Conservation (phyloP, 2,329 filamentous ascomycete species). For the Ophiocordyceps australis region DNA sequence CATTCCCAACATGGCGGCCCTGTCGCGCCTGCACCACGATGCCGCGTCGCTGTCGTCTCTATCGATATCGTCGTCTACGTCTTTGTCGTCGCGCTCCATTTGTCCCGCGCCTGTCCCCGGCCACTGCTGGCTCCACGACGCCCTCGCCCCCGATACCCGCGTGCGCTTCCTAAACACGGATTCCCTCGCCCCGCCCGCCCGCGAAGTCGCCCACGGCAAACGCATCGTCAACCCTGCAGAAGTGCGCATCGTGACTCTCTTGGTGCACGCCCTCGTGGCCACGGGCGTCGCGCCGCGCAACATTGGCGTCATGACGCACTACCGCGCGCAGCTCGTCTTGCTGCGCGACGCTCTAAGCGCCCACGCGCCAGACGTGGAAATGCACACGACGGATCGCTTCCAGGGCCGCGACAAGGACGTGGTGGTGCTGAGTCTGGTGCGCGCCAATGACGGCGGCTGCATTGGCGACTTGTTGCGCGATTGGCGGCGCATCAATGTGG, state of each 20-base stretch:
- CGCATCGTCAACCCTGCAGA: constrained; percentile 83
- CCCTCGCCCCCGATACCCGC: constrained; percentile 51
- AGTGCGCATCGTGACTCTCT: constrained; percentile 56
- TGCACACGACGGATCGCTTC: constrained; percentile 94
- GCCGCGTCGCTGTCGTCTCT: constrained; percentile 24
- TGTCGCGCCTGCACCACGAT: constrained; percentile 42
- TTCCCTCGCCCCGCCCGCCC: constrained; percentile 39
- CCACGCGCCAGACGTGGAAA: constrained; percentile 49
- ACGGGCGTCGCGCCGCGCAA: constrained; percentile 57
- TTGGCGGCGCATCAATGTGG: constrained; percentile 88
- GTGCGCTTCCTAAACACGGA: constrained; percentile 89
- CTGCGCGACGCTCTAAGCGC: constrained; percentile 54
- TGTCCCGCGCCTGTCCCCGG: constrained; percentile 31
- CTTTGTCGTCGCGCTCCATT: constrained; percentile 24
- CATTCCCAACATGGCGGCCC: constrained; percentile 45
- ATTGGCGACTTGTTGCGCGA: constrained; percentile 90
- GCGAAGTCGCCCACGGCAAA: constrained; percentile 62
- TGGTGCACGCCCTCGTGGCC: constrained; percentile 62
- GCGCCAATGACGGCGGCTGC: constrained; percentile 62
- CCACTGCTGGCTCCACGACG: constrained; percentile 59
- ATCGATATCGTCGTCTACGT: too few species aligned
- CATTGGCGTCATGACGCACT: constrained; percentile 93
- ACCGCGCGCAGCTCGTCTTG: constrained; percentile 76
- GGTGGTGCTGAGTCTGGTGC: constrained; percentile 70
- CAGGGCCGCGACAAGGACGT: constrained; percentile 94